Base-by-base conservation (phyloP, 2,329 filamentous ascomycete genomes). In the Akanthomyces lecanii region DNA sequence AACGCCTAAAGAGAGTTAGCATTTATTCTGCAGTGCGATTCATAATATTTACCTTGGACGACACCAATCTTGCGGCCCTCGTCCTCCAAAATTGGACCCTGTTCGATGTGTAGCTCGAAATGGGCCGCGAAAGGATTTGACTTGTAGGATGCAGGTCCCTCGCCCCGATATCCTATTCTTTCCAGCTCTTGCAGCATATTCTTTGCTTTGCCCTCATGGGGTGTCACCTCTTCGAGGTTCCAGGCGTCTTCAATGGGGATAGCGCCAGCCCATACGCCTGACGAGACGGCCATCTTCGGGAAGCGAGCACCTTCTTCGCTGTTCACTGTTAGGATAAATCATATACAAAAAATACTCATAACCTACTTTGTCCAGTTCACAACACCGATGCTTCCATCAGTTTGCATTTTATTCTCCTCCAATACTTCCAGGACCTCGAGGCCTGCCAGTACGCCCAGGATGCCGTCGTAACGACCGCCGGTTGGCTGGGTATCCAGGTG, bases 41-140 rank as follows among this genome's bases (percentile, higher is more conserved):
- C 7, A 3, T 47, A 2, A n/a, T 14, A 28, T n/a, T 2, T 62
- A 23, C 72, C 72, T 25, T 68, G 65, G 10, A 75, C 73, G 11
- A 74, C 72, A 10, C 73, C 73, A 55, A 75, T 70, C 48, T 67
- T 70, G 42, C 64, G 70, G 1, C 64, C 64, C 4, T 65, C 63
- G 5, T 66, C 64, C 55, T 93, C 87, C 0, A 96, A 80, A 42
- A 91, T 85, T 0, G 90, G 90, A 0, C 91, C 90, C 72, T 96
- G 92, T 72, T 96, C 91, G 58, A 94, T 94, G 70, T 95, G 91
- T 11, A 95, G 80, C 73, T 94, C 90, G 69, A 94, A 93, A 73
- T 94, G 90, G 0, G 89, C 90, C 0, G 84, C 87, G 75, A 92
- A 85, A 0, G 88, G 88, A 21, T 67, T 67, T 2, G 69, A 66